These are phyloP conservation scores for Fusarium continuum DNA, from an alignment of 2,329 filamentous ascomycete genomes.

Conservation along the genomic window DNA sequence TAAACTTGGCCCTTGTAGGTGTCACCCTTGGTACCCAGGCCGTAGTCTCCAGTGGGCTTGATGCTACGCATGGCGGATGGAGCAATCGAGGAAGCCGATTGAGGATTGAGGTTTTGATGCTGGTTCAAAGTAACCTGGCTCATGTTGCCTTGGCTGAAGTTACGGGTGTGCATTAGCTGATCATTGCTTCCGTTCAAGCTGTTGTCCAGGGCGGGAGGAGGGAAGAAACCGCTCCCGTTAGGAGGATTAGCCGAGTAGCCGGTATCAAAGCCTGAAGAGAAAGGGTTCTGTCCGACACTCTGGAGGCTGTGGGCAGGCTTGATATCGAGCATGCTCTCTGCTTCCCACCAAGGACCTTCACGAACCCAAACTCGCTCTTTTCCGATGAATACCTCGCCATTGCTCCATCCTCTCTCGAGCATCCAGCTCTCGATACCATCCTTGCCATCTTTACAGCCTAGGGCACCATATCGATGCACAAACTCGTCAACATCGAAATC, in stretches of 20 bases:
- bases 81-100: conserved; percentile 66
- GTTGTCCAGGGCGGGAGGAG: conserved; percentile 66
- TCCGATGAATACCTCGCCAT: conserved; percentile 92
- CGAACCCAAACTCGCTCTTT: conserved; percentile 95
- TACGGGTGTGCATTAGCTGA: conserved; percentile 71
- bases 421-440: conserved; percentile 96
- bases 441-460: conserved; percentile 88
- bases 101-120: conserved; percentile 48
- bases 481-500: conserved; percentile 98
- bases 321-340: conserved; percentile 92
- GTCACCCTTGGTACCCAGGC: conserved; percentile 87
- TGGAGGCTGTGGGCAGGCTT: conserved; percentile 68
- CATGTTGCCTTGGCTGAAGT: conserved; percentile 63
- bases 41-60: conserved; percentile 79
- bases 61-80: conserved; percentile 67
- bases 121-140: conserved; percentile 62
- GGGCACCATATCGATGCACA: conserved; percentile 77
- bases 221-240: conserved; percentile 75
- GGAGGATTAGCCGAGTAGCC: conserved; percentile 76
- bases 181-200: conserved; percentile 76
- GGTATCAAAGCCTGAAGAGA: conserved; percentile 66
- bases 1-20: conserved; percentile 76
- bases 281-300: conserved; percentile 57
- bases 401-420: conserved; percentile 96
- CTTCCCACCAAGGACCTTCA: conserved; percentile 96